Evolutionary conservation across 1,284 basidiomycete genomes (phyloP).

Genomic region (Cryptococcus jaspeensis): DNA sequence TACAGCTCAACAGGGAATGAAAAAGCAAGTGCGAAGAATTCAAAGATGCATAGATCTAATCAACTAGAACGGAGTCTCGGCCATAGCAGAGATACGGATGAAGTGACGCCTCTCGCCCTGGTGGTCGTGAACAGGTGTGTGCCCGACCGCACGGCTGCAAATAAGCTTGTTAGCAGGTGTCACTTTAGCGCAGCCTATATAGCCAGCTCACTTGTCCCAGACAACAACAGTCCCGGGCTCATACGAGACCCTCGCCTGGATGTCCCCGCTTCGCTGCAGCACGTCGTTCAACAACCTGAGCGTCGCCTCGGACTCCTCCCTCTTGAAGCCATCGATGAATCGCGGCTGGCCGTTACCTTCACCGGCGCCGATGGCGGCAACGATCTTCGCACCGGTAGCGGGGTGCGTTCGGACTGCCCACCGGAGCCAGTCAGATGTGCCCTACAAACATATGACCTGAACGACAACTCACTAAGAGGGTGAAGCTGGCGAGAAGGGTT

Average conservation of each 20-base stretch:
- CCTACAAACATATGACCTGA: background rate
- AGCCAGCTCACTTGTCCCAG: constrained; percentile 46
- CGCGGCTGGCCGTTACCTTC: constrained; percentile 60
- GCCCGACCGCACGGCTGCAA: constrained; percentile 10
- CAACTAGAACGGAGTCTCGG: constrained; percentile 1
- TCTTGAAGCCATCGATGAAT: constrained; percentile 66
- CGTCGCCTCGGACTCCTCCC: constrained; percentile 63
- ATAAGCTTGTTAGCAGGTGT: background rate
- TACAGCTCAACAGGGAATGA: too few species aligned
- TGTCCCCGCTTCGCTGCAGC: constrained; percentile 53
- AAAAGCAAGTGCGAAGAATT: too few species aligned
- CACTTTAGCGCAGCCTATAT: background rate
- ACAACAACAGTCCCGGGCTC: constrained; percentile 53
- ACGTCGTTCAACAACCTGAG: constrained; percentile 59
- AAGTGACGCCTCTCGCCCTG: constrained; percentile 11
- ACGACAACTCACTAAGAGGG: constrained; percentile 11
- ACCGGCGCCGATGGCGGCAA: constrained; percentile 61
- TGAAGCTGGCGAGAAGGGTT: constrained; percentile 2
- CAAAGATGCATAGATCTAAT: too few species aligned
- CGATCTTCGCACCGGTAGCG: constrained; percentile 65
- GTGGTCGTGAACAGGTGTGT: constrained; percentile 10
- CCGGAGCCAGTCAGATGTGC: too few species aligned
- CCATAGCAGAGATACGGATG: constrained; percentile 14
- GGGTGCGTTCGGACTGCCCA: constrained; percentile 59
- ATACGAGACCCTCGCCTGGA: constrained; percentile 51